Base-by-base conservation (phyloP, 2,329 filamentous ascomycete genomes). In the Coniosporium tulheliwenetii region DNA sequence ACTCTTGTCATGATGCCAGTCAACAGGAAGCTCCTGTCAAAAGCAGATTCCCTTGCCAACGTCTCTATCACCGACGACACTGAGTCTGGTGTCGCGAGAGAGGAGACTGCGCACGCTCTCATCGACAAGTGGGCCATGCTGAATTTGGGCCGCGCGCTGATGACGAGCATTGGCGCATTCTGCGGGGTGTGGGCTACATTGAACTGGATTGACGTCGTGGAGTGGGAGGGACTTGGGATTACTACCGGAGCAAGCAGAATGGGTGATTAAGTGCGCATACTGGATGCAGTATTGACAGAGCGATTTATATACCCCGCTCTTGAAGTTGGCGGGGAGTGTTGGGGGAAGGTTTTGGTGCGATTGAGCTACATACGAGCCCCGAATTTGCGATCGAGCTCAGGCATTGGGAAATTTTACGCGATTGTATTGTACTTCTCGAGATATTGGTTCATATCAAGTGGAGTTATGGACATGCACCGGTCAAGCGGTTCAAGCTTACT, bases 51-150 rank as follows among this genome's bases (percentile, higher is more conserved):
- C 38, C 58, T 65, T 12, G 55, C 57, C 15, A 51, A 47, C 3
- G 48, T 59, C 10, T 58, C 53, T 9, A 47, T 63, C 36, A 55
- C 54, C 19, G 62, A 64, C 41, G 53, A 61, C 13, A 53, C 51
- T 10, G 66, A 68, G 42, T 49, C 52, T 5, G 60, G 56, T 3
- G 48, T 60, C 29, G 52, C 49, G 26, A 54, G 62, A 40, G 62
- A 61, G 36, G 65, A 69, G 56, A 67, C 60, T 0, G 60, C 62
- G 7, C 70, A 73, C 53, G 61, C 57, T 43, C 52, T 77, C 47
- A 61, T 77, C 32, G 71, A 77, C 48, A 59, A 57, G 43, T 78
- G 73, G 73, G 71, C 62, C 2, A 56, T 63, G 39, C 50, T 75
- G 48, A 75, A 75, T 48, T 45, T 76, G 31, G 63, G 55, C 5